These are phyloP conservation scores for Fusarium chuoi DNA, from an alignment of 2,329 filamentous ascomycete genomes.

Conservation along the genomic window DNA sequence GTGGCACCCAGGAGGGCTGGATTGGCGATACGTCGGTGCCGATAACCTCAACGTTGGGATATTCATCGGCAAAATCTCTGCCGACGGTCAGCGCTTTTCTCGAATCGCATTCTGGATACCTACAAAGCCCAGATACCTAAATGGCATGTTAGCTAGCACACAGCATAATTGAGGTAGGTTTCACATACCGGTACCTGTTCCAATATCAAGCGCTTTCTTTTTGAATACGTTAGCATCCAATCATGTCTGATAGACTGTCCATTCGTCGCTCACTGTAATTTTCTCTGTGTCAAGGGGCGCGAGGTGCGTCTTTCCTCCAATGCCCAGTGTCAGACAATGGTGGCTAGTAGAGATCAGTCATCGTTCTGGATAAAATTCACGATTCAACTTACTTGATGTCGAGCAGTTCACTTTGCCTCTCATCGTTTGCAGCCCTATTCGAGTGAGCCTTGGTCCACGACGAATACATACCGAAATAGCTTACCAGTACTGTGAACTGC, in stretches of 20 bases:
- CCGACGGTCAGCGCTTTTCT: not conserved
- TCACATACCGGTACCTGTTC: slow-evolving; percentile 11
- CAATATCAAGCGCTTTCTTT: slow-evolving; percentile 14
- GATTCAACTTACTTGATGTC: not conserved
- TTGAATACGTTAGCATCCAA: not conserved
- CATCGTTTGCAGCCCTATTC: slow-evolving; percentile 4
- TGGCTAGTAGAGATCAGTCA: not conserved
- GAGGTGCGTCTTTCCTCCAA: slow-evolving; percentile 8
- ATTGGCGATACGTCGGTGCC: slow-evolving; percentile 20
- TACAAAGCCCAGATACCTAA: slow-evolving; percentile 12
- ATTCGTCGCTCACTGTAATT: not conserved
- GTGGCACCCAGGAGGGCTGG: slow-evolving; percentile 2
- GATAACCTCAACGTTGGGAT: slow-evolving; percentile 4
- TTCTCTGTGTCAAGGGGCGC: slow-evolving; percentile 6
- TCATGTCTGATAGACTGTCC: not conserved
- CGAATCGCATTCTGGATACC: not conserved
- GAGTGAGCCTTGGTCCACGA: not conserved
- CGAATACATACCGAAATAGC: rapidly evolving
- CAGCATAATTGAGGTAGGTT: rapidly evolving
- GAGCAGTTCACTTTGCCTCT: slow-evolving; percentile 8
- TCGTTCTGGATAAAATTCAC: rapidly evolving
- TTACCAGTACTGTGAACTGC: slow-evolving; percentile 16
- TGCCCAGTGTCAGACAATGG: slow-evolving; percentile 3
- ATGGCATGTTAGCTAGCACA: not conserved
- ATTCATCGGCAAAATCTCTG: slow-evolving; percentile 10